phyloP scores from a whole-genome alignment of 306 rosid species.

The Macrotyloma uniflorum region DNA sequence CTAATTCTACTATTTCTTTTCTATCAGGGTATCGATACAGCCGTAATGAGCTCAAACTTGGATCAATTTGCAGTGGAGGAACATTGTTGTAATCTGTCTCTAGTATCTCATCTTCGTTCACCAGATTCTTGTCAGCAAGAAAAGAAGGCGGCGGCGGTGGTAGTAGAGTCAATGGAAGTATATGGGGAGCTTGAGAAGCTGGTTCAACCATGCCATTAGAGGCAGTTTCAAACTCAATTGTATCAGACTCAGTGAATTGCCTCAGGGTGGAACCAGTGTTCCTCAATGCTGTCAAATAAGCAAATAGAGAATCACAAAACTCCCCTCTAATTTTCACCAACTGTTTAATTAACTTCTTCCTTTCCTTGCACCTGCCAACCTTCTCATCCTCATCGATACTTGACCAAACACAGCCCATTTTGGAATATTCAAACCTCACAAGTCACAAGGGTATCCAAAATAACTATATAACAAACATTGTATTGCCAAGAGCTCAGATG shows the following conservation, averaged over 20 bases:
- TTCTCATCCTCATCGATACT: slow-evolving; percentile 70
- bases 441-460: slow-evolving; percentile 4
- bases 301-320: slow-evolving; percentile 76
- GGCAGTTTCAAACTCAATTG: slow-evolving; percentile 66
- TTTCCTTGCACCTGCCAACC: slow-evolving; percentile 70
- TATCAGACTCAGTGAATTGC: slow-evolving; percentile 85
- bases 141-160: slow-evolving; percentile 79
- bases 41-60: slow-evolving; percentile 34
- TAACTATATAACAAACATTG: neutral
- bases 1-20: slow-evolving; percentile 47
- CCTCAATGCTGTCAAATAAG: slow-evolving; percentile 72
- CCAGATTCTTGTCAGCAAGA: slow-evolving; percentile 51
- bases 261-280: slow-evolving; percentile 83
- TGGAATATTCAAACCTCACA: slow-evolving; percentile 26
- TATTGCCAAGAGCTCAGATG: slow-evolving; percentile 18
- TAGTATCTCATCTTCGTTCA: slow-evolving; percentile 41
- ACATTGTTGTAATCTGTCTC: slow-evolving; percentile 45
- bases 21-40: slow-evolving; percentile 34
- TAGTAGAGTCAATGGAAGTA: slow-evolving; percentile 52
- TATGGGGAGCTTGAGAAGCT: slow-evolving; percentile 51
- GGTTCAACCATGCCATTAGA: slow-evolving; percentile 49
- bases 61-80: slow-evolving; percentile 38
- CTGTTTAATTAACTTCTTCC: slow-evolving; percentile 79
- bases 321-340: slow-evolving; percentile 66
- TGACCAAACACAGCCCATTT: slow-evolving; percentile 88